phyloP scores from a whole-genome alignment of 2,329 filamentous ascomycete species.

The Cytospora schulzeri region DNA sequence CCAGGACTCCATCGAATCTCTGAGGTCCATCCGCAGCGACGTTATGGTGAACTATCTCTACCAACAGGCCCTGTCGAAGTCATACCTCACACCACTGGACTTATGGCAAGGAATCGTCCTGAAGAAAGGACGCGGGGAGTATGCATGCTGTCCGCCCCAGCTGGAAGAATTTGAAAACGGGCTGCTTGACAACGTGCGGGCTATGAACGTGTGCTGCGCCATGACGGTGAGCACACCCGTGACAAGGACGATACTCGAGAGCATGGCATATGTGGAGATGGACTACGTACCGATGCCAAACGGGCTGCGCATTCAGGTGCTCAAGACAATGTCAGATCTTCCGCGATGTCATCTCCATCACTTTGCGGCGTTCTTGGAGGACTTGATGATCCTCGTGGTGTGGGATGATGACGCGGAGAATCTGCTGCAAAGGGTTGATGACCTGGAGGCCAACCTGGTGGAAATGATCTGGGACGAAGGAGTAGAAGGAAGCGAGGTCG shows the following conservation, averaged over 20 bases:
- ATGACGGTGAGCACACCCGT: slow-evolving; percentile 69
- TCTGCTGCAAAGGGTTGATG: slow-evolving; percentile 53
- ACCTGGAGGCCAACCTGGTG: slow-evolving; percentile 56
- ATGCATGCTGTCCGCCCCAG: slow-evolving; percentile 43
- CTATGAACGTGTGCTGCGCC: slow-evolving; percentile 54
- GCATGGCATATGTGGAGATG: slow-evolving; percentile 40
- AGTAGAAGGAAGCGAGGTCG: slow-evolving; percentile 40
- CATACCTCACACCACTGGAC: slow-evolving; percentile 41
- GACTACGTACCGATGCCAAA: slow-evolving; percentile 61
- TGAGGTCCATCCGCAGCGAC: slow-evolving; percentile 45
- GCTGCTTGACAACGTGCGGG: slow-evolving; percentile 40
- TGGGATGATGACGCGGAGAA: slow-evolving; percentile 65
- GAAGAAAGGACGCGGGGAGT: slow-evolving; percentile 42
- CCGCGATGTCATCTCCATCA: slow-evolving; percentile 65
- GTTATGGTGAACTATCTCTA: slow-evolving; percentile 67
- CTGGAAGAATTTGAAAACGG: slow-evolving; percentile 40
- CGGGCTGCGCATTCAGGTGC: slow-evolving; percentile 63
- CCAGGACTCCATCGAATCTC: slow-evolving; percentile 2
- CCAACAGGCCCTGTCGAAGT: slow-evolving; percentile 59
- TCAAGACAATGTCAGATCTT: slow-evolving; percentile 59
- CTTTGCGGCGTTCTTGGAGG: slow-evolving; percentile 65
- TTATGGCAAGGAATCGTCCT: slow-evolving; percentile 44
- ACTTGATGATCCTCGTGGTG: slow-evolving; percentile 59
- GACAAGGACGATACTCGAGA: slow-evolving; percentile 59
- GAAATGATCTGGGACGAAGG: slow-evolving; percentile 58